Evolutionary conservation across 2,329 filamentous ascomycete species (phyloP), one percentile per base, ranked within the genome.

Genomic region (Verticillium zaregamsianum): DNA sequence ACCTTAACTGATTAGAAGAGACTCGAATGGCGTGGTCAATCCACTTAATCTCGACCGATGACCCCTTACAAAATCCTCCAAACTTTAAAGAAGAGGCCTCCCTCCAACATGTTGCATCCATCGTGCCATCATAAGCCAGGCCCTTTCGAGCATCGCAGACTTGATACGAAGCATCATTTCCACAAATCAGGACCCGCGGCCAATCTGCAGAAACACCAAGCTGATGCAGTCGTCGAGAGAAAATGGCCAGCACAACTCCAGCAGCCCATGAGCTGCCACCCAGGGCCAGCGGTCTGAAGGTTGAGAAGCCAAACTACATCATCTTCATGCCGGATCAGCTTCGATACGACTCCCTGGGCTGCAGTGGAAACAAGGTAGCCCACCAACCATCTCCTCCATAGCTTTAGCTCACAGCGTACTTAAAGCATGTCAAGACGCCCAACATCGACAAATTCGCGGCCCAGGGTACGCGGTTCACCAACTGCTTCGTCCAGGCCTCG

Each of bases 301-400:
- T 63, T 7, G 58, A 57, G 37, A 67, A 58, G 17, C 72, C 75
- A 15, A 79, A 79, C 60, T 72, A 74, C 31, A 66, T 78, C 58
- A 76, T 80, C 8, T 81, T 80, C 63, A 80, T 81, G 79, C 79
- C 78, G 3, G 79, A 81, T 57, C 79, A 81, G 67, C 70, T 81
- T 3, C 75, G 79, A 11, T 79, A 77, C 55, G 79, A 81, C 65
- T 73, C 77, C 1, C 67, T 80, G 0, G 73, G 74, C 0, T 79
- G 74, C 55, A 71, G 72, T 2, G 69, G 67, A n/a, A 65, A 66
- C 40, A 57, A 63, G 58, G 59, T 62, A 52, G 9, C 9, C 23
- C 12, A 20, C 9, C 17, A 15, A 58, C 56, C 58, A 40, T 62
- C 35, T 55, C 59, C 35, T 55, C 49, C 40, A 57, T 49, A 23